A percentile compares a stretch with the other conserved stretches of the same genome.
Evolutionary conservation across 2,329 filamentous ascomycete genomes (phyloP).

Genomic region (Juglanconis sp.): DNA sequence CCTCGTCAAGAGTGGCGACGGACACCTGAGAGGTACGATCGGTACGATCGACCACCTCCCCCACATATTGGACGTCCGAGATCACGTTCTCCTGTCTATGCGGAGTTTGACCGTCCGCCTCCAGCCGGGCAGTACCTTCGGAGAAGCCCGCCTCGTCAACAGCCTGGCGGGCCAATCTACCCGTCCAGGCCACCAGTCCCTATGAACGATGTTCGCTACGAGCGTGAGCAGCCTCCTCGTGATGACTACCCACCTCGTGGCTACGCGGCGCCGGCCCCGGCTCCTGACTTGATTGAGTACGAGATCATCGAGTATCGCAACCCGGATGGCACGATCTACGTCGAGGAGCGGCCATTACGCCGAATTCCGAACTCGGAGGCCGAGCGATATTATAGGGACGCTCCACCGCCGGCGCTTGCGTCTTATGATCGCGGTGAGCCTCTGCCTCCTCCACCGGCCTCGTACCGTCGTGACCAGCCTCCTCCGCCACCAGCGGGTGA

Average conservation of each 20-base stretch:
- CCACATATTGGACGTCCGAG: slow-evolving; percentile 22
- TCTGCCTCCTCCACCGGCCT: neutral
- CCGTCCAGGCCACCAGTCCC: slow-evolving; percentile 24
- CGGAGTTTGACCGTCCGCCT: slow-evolving; percentile 25
- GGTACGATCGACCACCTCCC: slow-evolving; percentile 20
- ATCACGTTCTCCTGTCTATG: slow-evolving; percentile 32
- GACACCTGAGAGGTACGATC: slow-evolving; percentile 17
- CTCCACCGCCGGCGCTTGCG: slow-evolving; percentile 8
- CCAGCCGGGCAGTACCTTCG: slow-evolving; percentile 28
- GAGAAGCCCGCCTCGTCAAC: slow-evolving; percentile 26
- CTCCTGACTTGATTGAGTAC: slow-evolving; percentile 33
- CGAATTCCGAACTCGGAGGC: slow-evolving; percentile 28
- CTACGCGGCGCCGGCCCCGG: slow-evolving; percentile 14
- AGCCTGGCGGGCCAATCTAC: slow-evolving; percentile 26
- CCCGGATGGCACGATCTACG: slow-evolving; percentile 43
- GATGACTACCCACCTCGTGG: slow-evolving; percentile 11
- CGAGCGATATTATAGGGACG: slow-evolving; percentile 18
- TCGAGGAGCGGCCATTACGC: slow-evolving; percentile 37
- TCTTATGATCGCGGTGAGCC: slow-evolving; percentile 10
- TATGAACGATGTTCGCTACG: slow-evolving; percentile 27
- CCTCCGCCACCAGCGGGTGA: neutral
- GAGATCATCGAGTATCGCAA: slow-evolving; percentile 46
- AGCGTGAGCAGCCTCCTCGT: slow-evolving; percentile 23
- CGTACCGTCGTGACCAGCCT: slow-evolving; percentile 12
- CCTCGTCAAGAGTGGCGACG: slow-evolving; percentile 13